phyloP scores from a whole-genome alignment of 2,329 filamentous ascomycete species.

The Arthrobotrys musiformis region DNA sequence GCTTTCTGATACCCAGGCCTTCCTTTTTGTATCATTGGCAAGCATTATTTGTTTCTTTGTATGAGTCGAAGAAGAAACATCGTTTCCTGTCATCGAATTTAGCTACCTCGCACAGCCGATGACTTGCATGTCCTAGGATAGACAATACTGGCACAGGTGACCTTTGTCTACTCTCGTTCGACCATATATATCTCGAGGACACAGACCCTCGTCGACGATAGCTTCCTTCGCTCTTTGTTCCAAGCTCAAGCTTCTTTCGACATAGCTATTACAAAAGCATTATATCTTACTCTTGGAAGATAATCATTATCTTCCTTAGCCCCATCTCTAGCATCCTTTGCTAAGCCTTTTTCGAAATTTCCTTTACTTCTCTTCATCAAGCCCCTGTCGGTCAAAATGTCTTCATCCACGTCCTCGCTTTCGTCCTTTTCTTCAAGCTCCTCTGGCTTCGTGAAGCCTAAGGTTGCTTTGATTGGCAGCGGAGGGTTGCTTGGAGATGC shows the following conservation, averaged over 20 bases:
- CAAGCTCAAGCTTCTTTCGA: conserved; percentile 22
- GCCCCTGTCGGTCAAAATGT: conserved; percentile 34
- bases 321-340: neutral
- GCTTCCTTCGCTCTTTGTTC: conserved; percentile 16
- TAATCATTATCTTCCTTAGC: conserved; percentile 11
- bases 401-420: conserved; percentile 45
- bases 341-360: conserved; percentile 14
- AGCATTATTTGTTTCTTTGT: conserved; percentile 11
- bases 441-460: conserved; percentile 42
- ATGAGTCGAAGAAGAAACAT: conserved; percentile 50
- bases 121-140: conserved; percentile 47
- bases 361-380: neutral
- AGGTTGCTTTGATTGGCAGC: conserved; percentile 51
- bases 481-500: conserved; percentile 51
- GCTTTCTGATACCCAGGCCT: conserved; percentile 21
- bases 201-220: conserved; percentile 44
- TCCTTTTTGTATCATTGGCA: conserved; percentile 1
- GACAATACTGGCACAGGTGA: neutral
- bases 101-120: conserved; percentile 16
- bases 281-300: neutral
- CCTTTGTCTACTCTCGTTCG: conserved; percentile 9
- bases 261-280: conserved; percentile 17
- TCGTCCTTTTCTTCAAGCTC: conserved; percentile 49
- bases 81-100: conserved; percentile 43
- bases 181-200: conserved; percentile 30